phyloP scores from a whole-genome alignment of 331 rosid species.

The Acacia pycnantha region DNA sequence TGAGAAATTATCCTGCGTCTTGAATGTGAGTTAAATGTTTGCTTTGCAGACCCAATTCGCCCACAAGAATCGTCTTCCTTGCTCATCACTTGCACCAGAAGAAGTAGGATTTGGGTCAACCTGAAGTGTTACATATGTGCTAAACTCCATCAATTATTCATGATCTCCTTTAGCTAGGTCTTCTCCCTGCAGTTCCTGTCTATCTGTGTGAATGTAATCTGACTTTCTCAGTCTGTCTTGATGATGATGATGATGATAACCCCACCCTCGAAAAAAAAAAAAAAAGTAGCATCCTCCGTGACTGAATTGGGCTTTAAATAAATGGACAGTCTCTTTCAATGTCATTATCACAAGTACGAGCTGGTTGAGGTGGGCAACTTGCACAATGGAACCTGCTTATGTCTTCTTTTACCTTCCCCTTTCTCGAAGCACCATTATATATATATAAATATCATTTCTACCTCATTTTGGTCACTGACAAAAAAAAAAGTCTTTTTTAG shows the following conservation, averaged over 20 bases:
- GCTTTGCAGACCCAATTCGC: not conserved
- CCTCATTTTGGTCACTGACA: no score
- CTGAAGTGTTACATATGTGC: not conserved
- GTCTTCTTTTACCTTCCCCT: not conserved
- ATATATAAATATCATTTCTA: no score
- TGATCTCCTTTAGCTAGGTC: not conserved
- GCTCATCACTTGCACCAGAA: not conserved
- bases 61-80: not conserved
- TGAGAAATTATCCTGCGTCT: conserved; percentile 21
- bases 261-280: not conserved
- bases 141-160: not conserved
- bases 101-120: not conserved
- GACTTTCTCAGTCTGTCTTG: not conserved
- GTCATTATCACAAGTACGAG: not conserved
- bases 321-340: not conserved
- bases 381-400: not conserved
- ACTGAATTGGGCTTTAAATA: not conserved
- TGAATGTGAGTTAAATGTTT: not conserved
- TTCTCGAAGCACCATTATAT: no score
- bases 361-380: not conserved
- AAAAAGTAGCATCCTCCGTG: not conserved
- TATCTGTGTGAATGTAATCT: not conserved
- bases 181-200: not conserved
- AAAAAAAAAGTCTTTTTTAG: no score
- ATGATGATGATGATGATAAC: not conserved